Evolutionary conservation across 2,329 filamentous ascomycete genomes (phyloP).

Genomic region (Orbilia oligospora): DNA sequence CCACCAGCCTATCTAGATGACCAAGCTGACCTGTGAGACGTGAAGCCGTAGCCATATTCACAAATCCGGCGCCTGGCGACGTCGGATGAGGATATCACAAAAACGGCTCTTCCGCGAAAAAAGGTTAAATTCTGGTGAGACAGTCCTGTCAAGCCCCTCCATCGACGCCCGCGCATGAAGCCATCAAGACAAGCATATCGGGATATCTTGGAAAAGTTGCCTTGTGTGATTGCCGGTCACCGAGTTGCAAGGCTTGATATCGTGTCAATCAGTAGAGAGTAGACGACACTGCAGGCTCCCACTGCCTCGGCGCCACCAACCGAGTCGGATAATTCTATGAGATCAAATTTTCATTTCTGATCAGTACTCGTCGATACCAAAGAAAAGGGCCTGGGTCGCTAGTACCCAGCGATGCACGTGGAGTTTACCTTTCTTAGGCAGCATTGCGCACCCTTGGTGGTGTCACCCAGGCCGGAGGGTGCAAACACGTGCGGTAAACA

Average conservation of each 20-base stretch:
- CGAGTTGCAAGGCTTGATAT: background rate
- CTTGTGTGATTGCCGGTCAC: background rate
- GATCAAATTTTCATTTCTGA: conserved; percentile 18
- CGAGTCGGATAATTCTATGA: conserved; percentile 34
- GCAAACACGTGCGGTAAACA: conserved; percentile 48
- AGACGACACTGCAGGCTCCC: conserved; percentile 20
- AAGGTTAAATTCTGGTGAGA: conserved; percentile 16
- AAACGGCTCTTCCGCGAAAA: conserved; percentile 32
- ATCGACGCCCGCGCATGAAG: conserved; percentile 1
- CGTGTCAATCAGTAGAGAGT: background rate
- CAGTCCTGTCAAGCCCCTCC: conserved; percentile 12
- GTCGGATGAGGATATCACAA: conserved; percentile 14
- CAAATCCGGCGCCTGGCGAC: conserved; percentile 10
- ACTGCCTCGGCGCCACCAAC: conserved; percentile 26
- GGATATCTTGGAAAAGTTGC: conserved; percentile 10
- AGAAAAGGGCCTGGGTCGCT: conserved; percentile 11
- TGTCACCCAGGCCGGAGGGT: conserved; percentile 11
- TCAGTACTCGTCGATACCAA: conserved; percentile 33
- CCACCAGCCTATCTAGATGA: conserved; percentile 40
- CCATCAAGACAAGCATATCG: conserved; percentile 2
- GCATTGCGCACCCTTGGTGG: conserved; percentile 14
- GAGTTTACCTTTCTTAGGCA: conserved; percentile 39
- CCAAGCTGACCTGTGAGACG: conserved; percentile 31
- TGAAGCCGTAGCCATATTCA: conserved; percentile 18
- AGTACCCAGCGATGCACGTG: conserved; percentile 36